Base-by-base conservation (phyloP, 768 basidiomycete genomes). In the Pulveroboletus ravenelii region DNA sequence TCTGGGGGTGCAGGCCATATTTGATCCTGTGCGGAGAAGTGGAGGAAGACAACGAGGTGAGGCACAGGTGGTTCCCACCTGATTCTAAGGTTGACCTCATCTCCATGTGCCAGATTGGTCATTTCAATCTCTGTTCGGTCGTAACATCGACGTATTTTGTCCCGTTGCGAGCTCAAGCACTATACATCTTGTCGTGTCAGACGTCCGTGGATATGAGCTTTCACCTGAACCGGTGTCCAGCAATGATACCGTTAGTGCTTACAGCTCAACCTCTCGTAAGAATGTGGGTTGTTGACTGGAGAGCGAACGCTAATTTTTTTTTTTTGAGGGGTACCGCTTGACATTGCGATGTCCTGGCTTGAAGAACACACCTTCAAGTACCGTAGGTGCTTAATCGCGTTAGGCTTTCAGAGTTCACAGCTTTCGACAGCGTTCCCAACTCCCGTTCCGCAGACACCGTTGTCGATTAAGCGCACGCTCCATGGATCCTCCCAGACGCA, bases 401-500 rank as follows among this genome's bases (percentile, higher is more conserved):
- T 15, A 10, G 36, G 25, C 27, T 41, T 44, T 6, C 39, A 27
- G 34, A 27, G 32, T 13, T 57, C 17, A 54, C 7, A n/a, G 30
- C 15, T 41, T 30, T 50, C 31, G 41, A 34, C 41, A 80, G 78
- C 73, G 8, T 52, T 69, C 32, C 68, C 76, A 0, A 53, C 61
- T 42, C 63, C 68, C 8, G 59, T 66, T 5, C 68, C 79, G 3
- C 69, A 74, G 7, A 74, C 78, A 3, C 76, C 68, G 87, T 43
- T 82, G 79, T 18, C 62, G 20, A 72, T 90, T 4, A 80, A 76
- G 31, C 84, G 95, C 12, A 82, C 81, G 0, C 74, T 95, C 18
- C 78, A 77, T 35, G 88, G 91, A 17, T 75, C 81, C 12, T 84
- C 80, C 47, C 93, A 94, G 65, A 85, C 84, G 10, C 78, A 76